Evolutionary conservation across 148 eudicot genomes (phyloP).

Genomic region (Camellia granthamiana): DNA sequence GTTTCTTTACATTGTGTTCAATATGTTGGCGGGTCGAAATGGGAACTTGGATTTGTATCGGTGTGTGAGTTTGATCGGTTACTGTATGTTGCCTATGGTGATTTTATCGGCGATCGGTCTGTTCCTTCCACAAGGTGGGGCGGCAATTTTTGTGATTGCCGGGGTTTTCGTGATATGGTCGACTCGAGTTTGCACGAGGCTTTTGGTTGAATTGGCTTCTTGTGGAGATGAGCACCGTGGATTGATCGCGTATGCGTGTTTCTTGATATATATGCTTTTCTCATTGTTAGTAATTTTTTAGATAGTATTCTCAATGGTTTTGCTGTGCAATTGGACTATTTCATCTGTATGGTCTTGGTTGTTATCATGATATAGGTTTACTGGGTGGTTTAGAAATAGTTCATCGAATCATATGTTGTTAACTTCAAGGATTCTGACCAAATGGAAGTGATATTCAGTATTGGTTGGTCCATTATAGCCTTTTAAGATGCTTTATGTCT

Average conservation of each 20-base stretch:
- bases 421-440: not conserved
- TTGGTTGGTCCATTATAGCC: not conserved
- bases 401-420: not conserved
- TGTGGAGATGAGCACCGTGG: constrained; percentile 66
- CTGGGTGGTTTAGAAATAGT: not conserved
- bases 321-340: not conserved
- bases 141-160: constrained; percentile 32
- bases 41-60: constrained; percentile 69
- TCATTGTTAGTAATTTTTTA: constrained; percentile 53
- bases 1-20: constrained; percentile 59
- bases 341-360: not conserved
- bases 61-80: constrained; percentile 64
- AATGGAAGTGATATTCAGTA: not conserved
- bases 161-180: constrained; percentile 61
- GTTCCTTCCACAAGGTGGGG: constrained; percentile 61
- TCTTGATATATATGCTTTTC: constrained; percentile 56
- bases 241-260: constrained; percentile 55
- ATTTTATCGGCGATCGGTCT: constrained; percentile 51
- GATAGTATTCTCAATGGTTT: not conserved
- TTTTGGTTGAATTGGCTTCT: constrained; percentile 57
- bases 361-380: constrained; percentile 1
- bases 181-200: constrained; percentile 57
- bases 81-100: constrained; percentile 62
- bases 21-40: constrained; percentile 69
- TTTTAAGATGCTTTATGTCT: not conserved